Evolutionary conservation across 176 grass and related monocot genomes (phyloP), one percentile per base, ranked within the genome.

Genomic region (Typha latifolia): DNA sequence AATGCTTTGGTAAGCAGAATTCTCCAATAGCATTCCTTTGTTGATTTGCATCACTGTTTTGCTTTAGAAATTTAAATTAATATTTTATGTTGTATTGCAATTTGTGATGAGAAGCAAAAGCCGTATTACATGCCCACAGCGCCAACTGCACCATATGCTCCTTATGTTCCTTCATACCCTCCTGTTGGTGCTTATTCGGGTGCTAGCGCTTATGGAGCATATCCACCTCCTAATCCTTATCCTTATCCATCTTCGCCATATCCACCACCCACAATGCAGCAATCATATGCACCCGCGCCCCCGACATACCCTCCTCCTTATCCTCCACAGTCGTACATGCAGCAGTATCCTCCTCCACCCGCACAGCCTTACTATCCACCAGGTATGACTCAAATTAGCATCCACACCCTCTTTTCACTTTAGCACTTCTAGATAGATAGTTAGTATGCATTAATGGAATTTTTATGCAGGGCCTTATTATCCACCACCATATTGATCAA

Each of bases 381-480:
- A 50, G 87, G 91, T 96, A 77, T 63, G 70, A 49, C 37, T 75
- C 14, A 66, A 50, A 64, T 49, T 34, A 21, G 4, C 34, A 37
- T 0, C 34, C 4, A 7, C 34, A 37, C 5, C 34, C 4, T 37
- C 34, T 37, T 37, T 37, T 6, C 34, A 6, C 34, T 37, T 26
- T 26, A 43, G 8, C 37, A 43, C 37, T 43, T 6, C 6, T 43
- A 43, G 37, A 43, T 43, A 43, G 37, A 43, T 43, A 43, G 7
- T 43, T 43, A 10, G 37, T 43, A 43, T 43, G 37, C 37, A 43
- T 43, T 6, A 43, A 43, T 43, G 37, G 37, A 49, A 55, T 20
- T 84, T 31, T 66, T 61, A 49, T 81, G 77, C 82, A 96, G 91
- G 79, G 0, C 51, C 84, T 18, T 91, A 96, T 68, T 88, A 85